Evolutionary conservation across 2,329 filamentous ascomycete species (phyloP).

Genomic region (Endothia cerciana): DNA sequence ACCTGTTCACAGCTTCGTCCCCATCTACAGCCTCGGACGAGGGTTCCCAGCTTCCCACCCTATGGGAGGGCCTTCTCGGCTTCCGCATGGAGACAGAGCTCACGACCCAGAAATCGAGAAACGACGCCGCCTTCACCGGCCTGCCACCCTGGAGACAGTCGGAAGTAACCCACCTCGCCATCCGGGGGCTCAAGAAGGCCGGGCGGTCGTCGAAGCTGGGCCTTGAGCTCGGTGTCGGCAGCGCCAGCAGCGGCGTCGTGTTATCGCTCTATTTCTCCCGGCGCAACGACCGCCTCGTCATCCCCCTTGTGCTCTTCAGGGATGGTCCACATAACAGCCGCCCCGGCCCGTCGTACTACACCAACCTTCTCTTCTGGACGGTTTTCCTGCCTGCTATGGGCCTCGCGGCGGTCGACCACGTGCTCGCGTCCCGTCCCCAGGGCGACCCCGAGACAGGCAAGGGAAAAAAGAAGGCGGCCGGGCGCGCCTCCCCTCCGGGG

Average conservation of each 20-base stretch:
- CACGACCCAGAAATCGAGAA: conserved; percentile 38
- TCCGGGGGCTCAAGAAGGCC: conserved; percentile 48
- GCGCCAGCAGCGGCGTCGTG: conserved; percentile 45
- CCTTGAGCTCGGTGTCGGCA: conserved; percentile 48
- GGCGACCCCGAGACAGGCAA: background rate
- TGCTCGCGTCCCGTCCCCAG: background rate
- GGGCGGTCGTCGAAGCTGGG: conserved; percentile 48
- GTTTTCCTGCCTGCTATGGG: conserved; percentile 44
- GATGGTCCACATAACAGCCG: background rate
- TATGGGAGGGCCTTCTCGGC: conserved; percentile 16
- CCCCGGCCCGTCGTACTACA: conserved; percentile 14
- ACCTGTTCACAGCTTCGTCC: conserved; percentile 39
- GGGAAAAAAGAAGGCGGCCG: background rate
- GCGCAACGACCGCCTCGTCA: conserved; percentile 43
- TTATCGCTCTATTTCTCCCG: conserved; percentile 51
- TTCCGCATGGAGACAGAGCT: conserved; percentile 49
- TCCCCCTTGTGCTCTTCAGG: conserved; percentile 43
- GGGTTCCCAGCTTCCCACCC: background rate
- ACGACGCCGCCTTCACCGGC: background rate
- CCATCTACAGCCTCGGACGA: background rate
- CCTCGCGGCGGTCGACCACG: conserved; percentile 44
- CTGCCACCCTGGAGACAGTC: background rate
- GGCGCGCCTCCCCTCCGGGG: conserved; percentile 15
- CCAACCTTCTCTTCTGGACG: conserved; percentile 44
- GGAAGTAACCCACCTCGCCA: conserved; percentile 39